Conservation (phyloP, 495 filamentous ascomycete species). For the Penicillium odoratum region DNA sequence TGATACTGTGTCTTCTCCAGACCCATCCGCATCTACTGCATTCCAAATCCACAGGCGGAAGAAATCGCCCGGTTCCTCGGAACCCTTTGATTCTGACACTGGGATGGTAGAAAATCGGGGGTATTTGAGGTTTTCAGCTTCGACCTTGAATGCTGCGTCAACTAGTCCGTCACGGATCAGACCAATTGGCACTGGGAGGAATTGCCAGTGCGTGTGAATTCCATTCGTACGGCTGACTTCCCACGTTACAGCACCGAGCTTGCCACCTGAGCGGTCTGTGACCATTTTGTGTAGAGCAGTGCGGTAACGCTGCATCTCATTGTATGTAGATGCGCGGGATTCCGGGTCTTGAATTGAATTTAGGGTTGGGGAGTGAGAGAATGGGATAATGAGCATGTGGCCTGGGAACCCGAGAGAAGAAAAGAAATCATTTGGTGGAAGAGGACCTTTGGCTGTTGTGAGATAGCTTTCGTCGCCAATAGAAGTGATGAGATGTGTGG, state of each 20-base stretch:
- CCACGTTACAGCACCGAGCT: slow-evolving; percentile 83
- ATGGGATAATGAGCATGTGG: slow-evolving; percentile 89
- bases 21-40: slow-evolving; percentile 6
- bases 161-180: slow-evolving; percentile 68
- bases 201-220: slow-evolving; percentile 94
- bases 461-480: slow-evolving; percentile 85
- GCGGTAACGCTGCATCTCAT: slow-evolving; percentile 81
- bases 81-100: slow-evolving; percentile 27
- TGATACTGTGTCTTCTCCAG: neutral
- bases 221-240: slow-evolving; percentile 77
- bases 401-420: slow-evolving; percentile 70
- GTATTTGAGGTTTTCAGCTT: slow-evolving; percentile 75
- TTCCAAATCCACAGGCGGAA: slow-evolving; percentile 84
- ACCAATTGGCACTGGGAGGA: slow-evolving; percentile 70
- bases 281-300: slow-evolving; percentile 70
- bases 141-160: slow-evolving; percentile 78
- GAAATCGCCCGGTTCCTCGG: slow-evolving; percentile 63
- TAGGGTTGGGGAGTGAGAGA: slow-evolving; percentile 72
- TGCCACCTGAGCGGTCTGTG: slow-evolving; percentile 40
- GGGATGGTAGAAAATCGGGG: slow-evolving; percentile 47
- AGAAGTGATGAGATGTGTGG: slow-evolving; percentile 83
- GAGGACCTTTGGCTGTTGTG: slow-evolving; percentile 87
- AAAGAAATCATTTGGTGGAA: slow-evolving; percentile 68
- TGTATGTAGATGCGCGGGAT: slow-evolving; percentile 53
- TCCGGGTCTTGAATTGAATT: slow-evolving; percentile 58